phyloP scores from a whole-genome alignment of 2,329 filamentous ascomycete genomes.

The Knufia fluminis region DNA sequence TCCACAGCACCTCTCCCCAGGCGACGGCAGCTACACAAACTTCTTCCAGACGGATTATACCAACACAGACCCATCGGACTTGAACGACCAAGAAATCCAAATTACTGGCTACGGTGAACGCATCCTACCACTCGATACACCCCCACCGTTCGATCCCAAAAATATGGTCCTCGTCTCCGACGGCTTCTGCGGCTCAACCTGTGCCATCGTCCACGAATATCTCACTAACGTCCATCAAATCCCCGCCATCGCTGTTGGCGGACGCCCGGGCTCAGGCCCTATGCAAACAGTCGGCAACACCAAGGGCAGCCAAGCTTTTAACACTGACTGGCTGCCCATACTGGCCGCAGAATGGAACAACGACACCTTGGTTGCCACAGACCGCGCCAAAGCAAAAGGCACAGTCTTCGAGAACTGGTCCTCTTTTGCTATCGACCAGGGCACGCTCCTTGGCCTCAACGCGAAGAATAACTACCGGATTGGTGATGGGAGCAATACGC shows the following conservation, averaged over 20 bases:
- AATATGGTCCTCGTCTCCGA: slow-evolving; percentile 41
- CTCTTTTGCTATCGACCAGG: slow-evolving; percentile 4
- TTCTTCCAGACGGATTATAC: slow-evolving; percentile 22
- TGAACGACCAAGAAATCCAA: slow-evolving; percentile 14
- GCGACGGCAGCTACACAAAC: slow-evolving; percentile 31
- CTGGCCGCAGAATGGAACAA: too few relatives aligned
- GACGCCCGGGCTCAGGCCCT: slow-evolving; percentile 43
- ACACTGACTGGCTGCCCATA: too few relatives aligned
- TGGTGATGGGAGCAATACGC: slow-evolving; percentile 33
- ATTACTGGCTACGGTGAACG: slow-evolving; percentile 27
- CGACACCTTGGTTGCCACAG: background rate
- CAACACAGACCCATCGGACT: slow-evolving; percentile 23
- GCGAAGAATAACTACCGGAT: slow-evolving; percentile 36
- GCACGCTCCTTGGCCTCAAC: slow-evolving; percentile 32
- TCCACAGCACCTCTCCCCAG: slow-evolving; percentile 26
- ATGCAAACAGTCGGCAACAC: slow-evolving; percentile 56
- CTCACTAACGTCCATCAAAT: slow-evolving; percentile 34
- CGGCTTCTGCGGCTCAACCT: slow-evolving; percentile 52
- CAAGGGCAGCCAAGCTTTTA: slow-evolving; percentile 36
- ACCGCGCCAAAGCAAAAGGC: background rate
- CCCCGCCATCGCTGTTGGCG: slow-evolving; percentile 49
- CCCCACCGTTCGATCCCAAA: slow-evolving; percentile 26
- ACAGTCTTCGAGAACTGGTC: background rate
- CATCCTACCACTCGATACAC: slow-evolving; percentile 13
- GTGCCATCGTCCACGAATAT: slow-evolving; percentile 47